Base-by-base conservation (phyloP, 2,329 filamentous ascomycete species). In the Chlorencoelia australis region DNA sequence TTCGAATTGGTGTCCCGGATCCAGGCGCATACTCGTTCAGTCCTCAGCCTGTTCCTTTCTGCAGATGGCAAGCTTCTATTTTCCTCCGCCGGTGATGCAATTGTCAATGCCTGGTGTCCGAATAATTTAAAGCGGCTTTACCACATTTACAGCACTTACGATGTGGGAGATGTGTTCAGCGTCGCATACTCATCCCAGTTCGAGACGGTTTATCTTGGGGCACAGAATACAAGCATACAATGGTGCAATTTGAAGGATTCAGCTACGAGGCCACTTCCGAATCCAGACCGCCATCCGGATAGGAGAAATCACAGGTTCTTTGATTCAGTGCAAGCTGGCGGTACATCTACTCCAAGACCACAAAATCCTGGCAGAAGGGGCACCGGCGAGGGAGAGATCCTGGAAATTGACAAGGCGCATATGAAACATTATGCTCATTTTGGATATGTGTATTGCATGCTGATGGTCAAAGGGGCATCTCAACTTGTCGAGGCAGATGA, bases 361-460 rank as follows among this genome's bases (percentile, higher is more conserved):
- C 71, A 56, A 56, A 61, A 16, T 54, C 59, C 42, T 20, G 14
- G 20, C 9, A 44, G 66, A 62, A 19, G 58, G 59, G 15, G 61
- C 45, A 67, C 66, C 2, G 62, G 65, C 26, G 75, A 75, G 28
- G 77, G 77, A 1, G 71, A 77, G 21, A 71, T 82, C 1, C 64
- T 96, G 5, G 86, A 94, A 55, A 87, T 95, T 41, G 81, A 85
- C 52, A 75, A 78, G 33, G 74, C 82, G 15, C 80, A 88, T 38
- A 83, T 94, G 39, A 74, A 71, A 39, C 82, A 91, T 51, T 98
- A 94, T 61, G 87, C 91, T 2, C 91, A 98, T 58, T 89, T 80
- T 58, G 91, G 93, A 29, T 96, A 95, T 56, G 79, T 98, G 0
- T 95, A 95, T 59, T 93, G 87, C 59, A 96, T 96, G 89, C 69